Base-by-base conservation (phyloP, 257 asterid genomes). In the Nicotiana paniculata region DNA sequence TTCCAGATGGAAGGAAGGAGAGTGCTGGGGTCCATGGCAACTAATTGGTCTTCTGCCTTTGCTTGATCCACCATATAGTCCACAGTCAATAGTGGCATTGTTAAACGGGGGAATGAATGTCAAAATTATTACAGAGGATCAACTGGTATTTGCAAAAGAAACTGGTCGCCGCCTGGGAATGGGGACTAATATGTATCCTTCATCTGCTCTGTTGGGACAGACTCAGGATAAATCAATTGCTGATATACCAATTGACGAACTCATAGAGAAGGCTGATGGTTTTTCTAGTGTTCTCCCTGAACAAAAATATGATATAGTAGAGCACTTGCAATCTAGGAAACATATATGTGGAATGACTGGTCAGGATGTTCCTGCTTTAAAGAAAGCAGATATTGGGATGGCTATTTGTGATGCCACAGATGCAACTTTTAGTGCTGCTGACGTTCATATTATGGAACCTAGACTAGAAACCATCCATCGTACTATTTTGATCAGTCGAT, bases 261-360 rank as follows among this genome's bases (percentile, higher is more conserved):
- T 95, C 62, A 93, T 95, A 61, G 43, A 37, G 8, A 37, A 37
- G 8, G 43, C 8, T 37, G 43, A 37, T 5, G 43, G 43, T 37
- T 37, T 95, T 84, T 96, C 97, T 58, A 97, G 98, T 57, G 98
- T 93, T 87, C 93, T 95, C 88, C 98, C 98, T 6, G 97, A 95
- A 86, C 98, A 95, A 90, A 95, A 95, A 82, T 95, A 95, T 77
- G 98, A 95, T 87, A 95, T 95, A 70, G 97, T 95, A 5, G 93
- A 93, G 89, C 96, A 97, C 67, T 91, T 95, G 79, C 98, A 95
- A 89, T 96, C 98, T 11, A 89, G 97, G 82, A 95, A 95, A 77
- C 98, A 95, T 85, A 92, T 95, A 16, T 95, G 98, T 82, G 98
- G 98, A 84, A 93, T 95, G 98, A 93, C 97, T 18, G 98, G 98